Base-by-base conservation (phyloP, 345 rosid genomes). In the Sonneratia alba region DNA sequence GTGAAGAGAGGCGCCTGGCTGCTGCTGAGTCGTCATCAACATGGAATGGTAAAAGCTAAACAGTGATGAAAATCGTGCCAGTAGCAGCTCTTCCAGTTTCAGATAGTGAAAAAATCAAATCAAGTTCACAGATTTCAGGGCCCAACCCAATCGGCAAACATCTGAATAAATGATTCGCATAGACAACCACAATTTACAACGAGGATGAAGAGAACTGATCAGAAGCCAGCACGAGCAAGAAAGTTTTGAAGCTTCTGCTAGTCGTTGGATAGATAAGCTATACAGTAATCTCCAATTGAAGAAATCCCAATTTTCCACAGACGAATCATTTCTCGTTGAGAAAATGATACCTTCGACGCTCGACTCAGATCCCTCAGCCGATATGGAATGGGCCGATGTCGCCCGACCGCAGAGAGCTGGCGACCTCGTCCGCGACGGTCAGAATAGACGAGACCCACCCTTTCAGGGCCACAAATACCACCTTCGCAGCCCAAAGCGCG, bases 301-400 rank as follows among this genome's bases (percentile, higher is more conserved):
- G 24, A 55, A 55, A 55, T 7, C 22, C 61, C 22, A 21, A 55
- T 55, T 7, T 21, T 49, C 24, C 24, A 18, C 61, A 6, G 10
- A 61, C 3, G 11, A 3, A 24, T 22, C 36, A 61, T 22, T 3
- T 61, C 65, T 24, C 36, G 36, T n/a, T 27, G 27, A 27, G 36
- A 61, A 61, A 22, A 61, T 24, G 65, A 7, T 61, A 24, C 65
- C 65, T 61, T 61, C 10, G 18, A 49, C 12, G 16, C 56, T 10
- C 56, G 16, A 62, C 14, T 62, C 38, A 2, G 66, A 62, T 12
- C 36, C 66, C 66, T 84, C 80, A 89, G 71, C 97, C 96, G 76
- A 87, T 87, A 76, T 90, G 90, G 74, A 92, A 90, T 75, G 92
- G 91, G 22, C 96, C 94, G 74, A 95, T 90, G 80, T 95, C 98